Percentiles rank a stretch among this genome's conserved stretches.
Evolutionary conservation across 371 early-diverging fungal species (phyloP).

Genomic region (Actinomortierella ambigua): DNA sequence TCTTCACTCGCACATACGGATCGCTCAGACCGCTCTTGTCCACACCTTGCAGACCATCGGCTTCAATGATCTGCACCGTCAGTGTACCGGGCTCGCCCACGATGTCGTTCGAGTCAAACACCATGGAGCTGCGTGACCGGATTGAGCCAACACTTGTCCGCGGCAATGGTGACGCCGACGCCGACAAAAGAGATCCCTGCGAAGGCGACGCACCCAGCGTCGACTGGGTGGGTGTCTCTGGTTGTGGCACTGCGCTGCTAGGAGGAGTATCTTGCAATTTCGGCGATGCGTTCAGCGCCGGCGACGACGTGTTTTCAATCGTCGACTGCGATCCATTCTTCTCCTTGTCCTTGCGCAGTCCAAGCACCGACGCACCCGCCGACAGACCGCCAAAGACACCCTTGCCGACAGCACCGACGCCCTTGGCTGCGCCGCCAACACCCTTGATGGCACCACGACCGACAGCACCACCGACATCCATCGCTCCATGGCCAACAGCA

Average conservation of each 20-base stretch:
- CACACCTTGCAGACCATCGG: slow-evolving; percentile 60
- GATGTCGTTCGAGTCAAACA: slow-evolving; percentile 27
- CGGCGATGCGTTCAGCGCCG: slow-evolving; percentile 6
- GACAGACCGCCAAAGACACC: slow-evolving; percentile 52
- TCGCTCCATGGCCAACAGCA: slow-evolving; percentile 40
- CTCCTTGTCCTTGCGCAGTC: slow-evolving; percentile 46
- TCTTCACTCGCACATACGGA: slow-evolving; percentile 54
- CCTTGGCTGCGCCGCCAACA: slow-evolving; percentile 57
- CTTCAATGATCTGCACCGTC: slow-evolving; percentile 54
- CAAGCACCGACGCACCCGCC: slow-evolving; percentile 48
- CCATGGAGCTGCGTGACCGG: slow-evolving; percentile 22
- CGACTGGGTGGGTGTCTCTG: neutral
- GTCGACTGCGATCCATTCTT: slow-evolving; percentile 22
- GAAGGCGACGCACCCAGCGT: slow-evolving; percentile 8
- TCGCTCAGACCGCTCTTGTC: slow-evolving; percentile 66
- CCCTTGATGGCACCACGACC: slow-evolving; percentile 57
- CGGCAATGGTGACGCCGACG: slow-evolving; percentile 5
- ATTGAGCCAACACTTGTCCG: slow-evolving; percentile 29
- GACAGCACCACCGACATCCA: slow-evolving; percentile 52
- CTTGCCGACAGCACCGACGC: slow-evolving; percentile 45
- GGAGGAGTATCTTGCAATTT: too few species aligned
- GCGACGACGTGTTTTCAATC: slow-evolving; percentile 10
- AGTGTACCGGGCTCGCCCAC: slow-evolving; percentile 49
- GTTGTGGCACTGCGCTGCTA: slow-evolving; percentile 14
- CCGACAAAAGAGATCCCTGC: slow-evolving; percentile 15